Base-by-base conservation (phyloP, 2,329 filamentous ascomycete species). In the Sclerotinia nivalis region DNA sequence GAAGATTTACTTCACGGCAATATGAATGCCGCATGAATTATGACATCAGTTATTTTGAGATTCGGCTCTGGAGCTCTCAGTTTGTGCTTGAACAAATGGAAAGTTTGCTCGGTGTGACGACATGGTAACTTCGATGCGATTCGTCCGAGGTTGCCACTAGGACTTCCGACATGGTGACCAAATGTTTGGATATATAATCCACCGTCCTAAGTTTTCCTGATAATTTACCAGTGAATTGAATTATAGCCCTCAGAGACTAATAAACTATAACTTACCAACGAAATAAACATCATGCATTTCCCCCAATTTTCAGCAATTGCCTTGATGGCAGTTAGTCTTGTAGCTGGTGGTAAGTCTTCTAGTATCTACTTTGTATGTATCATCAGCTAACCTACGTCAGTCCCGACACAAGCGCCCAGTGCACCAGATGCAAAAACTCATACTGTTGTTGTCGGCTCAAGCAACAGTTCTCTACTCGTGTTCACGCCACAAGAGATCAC, bases 401-500 rank as follows among this genome's bases (percentile, higher is more conserved):
- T 49, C 20, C 59, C 59, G 4, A 49, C 43, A 15, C 43, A 61
- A 61, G 28, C 43, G 20, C 59, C 59, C 28, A 61, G 59, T 49
- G 43, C 59, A 5, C 10, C 43, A 31, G 15, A 59, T 22, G 43
- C 65, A 25, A 59, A 47, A 49, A 25, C 89, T 43, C 88, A 91
- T 76, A 86, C 90, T 71, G 87, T 93, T 69, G 85, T 87, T 72
- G 91, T 93, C 69, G 86, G 86, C 72, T 73, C 72, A 31, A 66
- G 69, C 28, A 76, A 75, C 79, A 81, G 74, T 82, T 79, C 81
- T 76, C 25, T 59, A 2, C 45, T 91, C 70, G 84, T 82, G 71
- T 94, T 88, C 84, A 87, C 82, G 72, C 92, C 92, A 50, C 84
- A 90, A 75, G 88, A 86, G 76, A 79, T 94, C 78, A 83, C 82